Percentiles rank a stretch among this genome's conserved stretches.
phyloP scores from a whole-genome alignment of 768 basidiomycete species.

The Tricholoma sp. region DNA sequence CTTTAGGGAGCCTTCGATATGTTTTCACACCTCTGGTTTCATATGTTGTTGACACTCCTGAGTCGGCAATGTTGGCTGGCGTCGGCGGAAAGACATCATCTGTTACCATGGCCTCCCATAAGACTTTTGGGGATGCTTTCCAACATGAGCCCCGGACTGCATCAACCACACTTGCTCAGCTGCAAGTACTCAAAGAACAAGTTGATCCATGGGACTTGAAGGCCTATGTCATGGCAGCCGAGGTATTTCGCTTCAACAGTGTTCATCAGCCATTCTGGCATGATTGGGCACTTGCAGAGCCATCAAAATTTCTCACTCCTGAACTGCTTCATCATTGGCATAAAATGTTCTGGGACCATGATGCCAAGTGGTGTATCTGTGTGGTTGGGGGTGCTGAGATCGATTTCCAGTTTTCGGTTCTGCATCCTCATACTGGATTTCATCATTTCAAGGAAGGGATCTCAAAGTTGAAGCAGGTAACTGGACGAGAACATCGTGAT shows the following conservation, averaged over 20 bases:
- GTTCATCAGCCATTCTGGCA: constrained; percentile 33
- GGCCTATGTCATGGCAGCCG: constrained; percentile 15
- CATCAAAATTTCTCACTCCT: constrained; percentile 26
- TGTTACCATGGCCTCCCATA: constrained; percentile 23
- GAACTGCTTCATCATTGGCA: constrained; percentile 36
- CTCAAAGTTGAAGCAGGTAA: constrained; percentile 35
- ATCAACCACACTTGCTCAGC: constrained; percentile 12
- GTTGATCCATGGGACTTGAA: constrained; percentile 21
- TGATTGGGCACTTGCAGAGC: constrained; percentile 28
- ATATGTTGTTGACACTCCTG: constrained; percentile 28
- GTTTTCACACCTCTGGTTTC: constrained; percentile 24
- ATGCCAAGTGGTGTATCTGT: constrained; percentile 23
- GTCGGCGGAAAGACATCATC: constrained; percentile 24
- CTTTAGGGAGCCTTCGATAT: constrained; percentile 14
- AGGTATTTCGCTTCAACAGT: constrained; percentile 17
- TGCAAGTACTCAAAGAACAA: constrained; percentile 6
- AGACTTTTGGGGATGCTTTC: constrained; percentile 25
- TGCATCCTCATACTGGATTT: constrained; percentile 30
- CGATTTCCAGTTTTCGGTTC: constrained; percentile 15
- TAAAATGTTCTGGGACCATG: constrained; percentile 33
- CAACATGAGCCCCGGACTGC: constrained; percentile 19
- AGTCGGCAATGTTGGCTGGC: constrained; percentile 23
- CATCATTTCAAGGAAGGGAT: constrained; percentile 35
- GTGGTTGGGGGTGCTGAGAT: constrained; percentile 26
- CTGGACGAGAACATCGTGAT: constrained; percentile 33